A percentile compares a stretch with the other conserved stretches of the same genome.
Evolutionary conservation across 306 rosid genomes (phyloP).

Genomic region (Medicago ruthenica): DNA sequence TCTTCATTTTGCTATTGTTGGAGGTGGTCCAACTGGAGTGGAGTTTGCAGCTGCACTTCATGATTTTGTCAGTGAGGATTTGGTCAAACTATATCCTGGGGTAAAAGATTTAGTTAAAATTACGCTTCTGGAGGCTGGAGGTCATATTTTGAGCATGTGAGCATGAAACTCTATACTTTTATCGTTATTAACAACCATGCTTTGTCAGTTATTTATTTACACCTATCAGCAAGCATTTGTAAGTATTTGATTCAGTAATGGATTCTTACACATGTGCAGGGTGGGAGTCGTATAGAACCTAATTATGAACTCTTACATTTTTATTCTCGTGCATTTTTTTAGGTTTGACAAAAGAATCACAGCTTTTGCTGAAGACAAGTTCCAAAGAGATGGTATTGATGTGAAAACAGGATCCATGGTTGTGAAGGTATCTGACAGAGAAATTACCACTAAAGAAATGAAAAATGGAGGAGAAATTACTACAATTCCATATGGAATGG

Average conservation of each 20-base stretch:
- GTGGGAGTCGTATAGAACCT: too few species aligned
- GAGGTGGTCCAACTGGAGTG: constrained; percentile 99
- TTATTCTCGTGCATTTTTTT: constrained; percentile 39
- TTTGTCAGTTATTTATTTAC: constrained; percentile 5
- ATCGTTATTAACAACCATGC: constrained; percentile 18
- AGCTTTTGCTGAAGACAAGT: constrained; percentile 85
- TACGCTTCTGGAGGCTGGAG: constrained; percentile 92
- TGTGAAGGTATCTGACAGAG: constrained; percentile 79
- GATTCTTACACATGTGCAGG: too few species aligned
- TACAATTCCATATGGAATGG: constrained; percentile 92
- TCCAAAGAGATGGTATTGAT: constrained; percentile 81
- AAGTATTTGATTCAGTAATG: constrained; percentile 38
- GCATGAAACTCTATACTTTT: constrained; percentile 27
- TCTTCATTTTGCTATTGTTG: constrained; percentile 96
- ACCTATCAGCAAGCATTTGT: constrained; percentile 50
- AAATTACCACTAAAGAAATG: constrained; percentile 84
- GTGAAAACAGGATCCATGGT: constrained; percentile 97
- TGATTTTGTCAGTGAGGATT: constrained; percentile 86
- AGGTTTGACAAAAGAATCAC: constrained; percentile 99
- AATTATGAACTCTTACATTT: constrained; percentile 1
- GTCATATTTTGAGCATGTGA: constrained; percentile 87
- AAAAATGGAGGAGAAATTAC: constrained; percentile 80
- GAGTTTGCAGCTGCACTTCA: constrained; percentile 98
- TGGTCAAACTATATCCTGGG: constrained; percentile 76
- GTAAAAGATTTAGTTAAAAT: constrained; percentile 77